These are phyloP conservation scores for Pseudocercospora fijiensis DNA, from an alignment of 2,329 filamentous ascomycete genomes.

Conservation along the genomic window DNA sequence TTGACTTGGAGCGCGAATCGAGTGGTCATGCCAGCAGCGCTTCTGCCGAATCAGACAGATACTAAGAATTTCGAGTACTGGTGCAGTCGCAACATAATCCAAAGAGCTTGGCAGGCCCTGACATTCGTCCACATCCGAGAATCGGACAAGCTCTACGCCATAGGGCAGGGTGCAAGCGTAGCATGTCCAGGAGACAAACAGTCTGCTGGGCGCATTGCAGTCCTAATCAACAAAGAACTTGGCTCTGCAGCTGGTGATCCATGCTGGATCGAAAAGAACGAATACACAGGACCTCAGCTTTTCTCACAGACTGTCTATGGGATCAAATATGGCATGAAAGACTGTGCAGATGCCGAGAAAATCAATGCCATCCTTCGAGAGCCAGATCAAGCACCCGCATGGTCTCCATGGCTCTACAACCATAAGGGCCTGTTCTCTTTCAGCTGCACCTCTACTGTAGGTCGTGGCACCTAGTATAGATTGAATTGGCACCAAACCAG, in stretches of 20 bases:
- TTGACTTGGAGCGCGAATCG: not conserved
- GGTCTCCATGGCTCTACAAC: not conserved
- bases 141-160: not conserved
- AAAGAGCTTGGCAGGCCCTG: not conserved
- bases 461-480: too few species aligned
- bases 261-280: slow-evolving; percentile 2
- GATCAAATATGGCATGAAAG: not conserved
- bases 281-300: not conserved
- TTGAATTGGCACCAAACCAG: too few species aligned
- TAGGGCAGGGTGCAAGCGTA: not conserved
- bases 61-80: not conserved
- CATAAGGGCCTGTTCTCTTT: too few species aligned
- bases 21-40: not conserved
- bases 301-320: not conserved
- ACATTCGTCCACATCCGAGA: not conserved
- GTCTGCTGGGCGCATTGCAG: not conserved
- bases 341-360: not conserved
- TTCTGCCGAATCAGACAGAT: not conserved
- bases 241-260: not conserved
- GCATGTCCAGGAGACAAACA: not conserved
- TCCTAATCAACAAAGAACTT: not conserved
- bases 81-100: not conserved
- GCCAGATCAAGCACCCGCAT: not conserved
- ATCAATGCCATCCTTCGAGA: not conserved
- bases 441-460: too few species aligned